Base-by-base conservation (phyloP, 345 rosid genomes). In the Citrus unshiu region DNA sequence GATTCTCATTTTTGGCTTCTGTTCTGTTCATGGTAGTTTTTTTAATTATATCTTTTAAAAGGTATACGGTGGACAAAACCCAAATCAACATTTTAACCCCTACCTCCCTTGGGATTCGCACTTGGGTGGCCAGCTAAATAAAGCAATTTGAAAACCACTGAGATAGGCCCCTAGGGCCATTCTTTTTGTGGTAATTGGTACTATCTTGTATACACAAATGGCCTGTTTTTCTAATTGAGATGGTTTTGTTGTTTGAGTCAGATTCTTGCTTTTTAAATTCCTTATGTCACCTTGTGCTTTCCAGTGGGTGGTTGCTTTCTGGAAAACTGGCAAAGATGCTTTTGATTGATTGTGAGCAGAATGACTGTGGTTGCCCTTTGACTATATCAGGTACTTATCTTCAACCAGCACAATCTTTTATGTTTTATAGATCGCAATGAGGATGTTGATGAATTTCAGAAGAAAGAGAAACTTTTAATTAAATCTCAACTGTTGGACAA, bases 281-380 rank as follows among this genome's bases (percentile, higher is more conserved):
- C 76, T 27, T 24, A 13, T 32, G 7, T 68, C 19, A 43, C 9
- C 60, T 68, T 57, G 6, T 73, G 73, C 68, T 60, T 77, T 74
- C 51, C 57, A 91, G 97, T 79, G 94, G 91, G 51, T 92, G 97
- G 96, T 83, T 92, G 84, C 90, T 93, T 81, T 90, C 98, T 34
- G 97, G 97, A 79, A 92, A 87, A 83, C 85, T 95, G 81, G 95
- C 95, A 66, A 95, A 91, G 84, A 84, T 92, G 95, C 87, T 95
- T 77, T 82, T 89, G 77, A 84, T 95, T 58, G 98, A 95, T 79
- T 85, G 88, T 30, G 97, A 91, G 85, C 91, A 88, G 85, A 93
- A 92, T 86, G 88, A 91, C 79, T 76, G 79, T 83, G 91, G 87
- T 81, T 87, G 85, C 78, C 89, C 94, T 14, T 83, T 95, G 70